Base-by-base conservation (phyloP, 805 yeast genomes). In the Myxozyma kluyveri region DNA sequence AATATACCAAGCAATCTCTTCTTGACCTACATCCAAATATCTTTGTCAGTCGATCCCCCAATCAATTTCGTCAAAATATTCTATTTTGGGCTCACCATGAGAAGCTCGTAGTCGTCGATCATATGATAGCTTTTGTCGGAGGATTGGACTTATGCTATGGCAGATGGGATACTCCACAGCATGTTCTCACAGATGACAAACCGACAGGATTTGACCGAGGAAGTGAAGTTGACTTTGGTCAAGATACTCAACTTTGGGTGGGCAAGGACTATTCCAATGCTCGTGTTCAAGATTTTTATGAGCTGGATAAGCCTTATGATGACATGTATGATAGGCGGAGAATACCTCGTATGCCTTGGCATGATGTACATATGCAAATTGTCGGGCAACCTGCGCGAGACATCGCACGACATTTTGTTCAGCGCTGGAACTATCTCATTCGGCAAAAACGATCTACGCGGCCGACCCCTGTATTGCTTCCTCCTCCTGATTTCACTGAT, bases 1-100 rank as follows among this genome's bases (percentile, higher is more conserved):
- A 84, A 51, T 93, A 95, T 82, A 87, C 98, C 0, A 93, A 93
- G 66, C 97, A 93, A 64, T 88, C 97, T 0, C 75, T 93, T 64
- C 75, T 95, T 46, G 88, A 86, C 48, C 72, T 93, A 38, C 89
- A 91, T 68, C 83, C 82, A 23, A 93, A 93, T 65, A 81, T 93
- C 45, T 91, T 87, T 68, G 89, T 91, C 12, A 78, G 93, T 55
- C 79, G 99, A 61, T 90, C 97, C 0, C 99, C 99, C 3, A 90
- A 93, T 62, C 99, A 93, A 67, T 80, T 93, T 66, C 71, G 88
- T 49, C 97, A 93, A 66, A 87, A 88, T 61, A 91, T 96, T 0
- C 86, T 82, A 63, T 95, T 93, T 67, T 93, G 99, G 99, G 99
- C 99, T 0, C 99, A 93, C 72, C 99, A 93, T 71, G 99, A 93